phyloP scores from a whole-genome alignment of 1,284 basidiomycete genomes.

The Marasmius fiardii region DNA sequence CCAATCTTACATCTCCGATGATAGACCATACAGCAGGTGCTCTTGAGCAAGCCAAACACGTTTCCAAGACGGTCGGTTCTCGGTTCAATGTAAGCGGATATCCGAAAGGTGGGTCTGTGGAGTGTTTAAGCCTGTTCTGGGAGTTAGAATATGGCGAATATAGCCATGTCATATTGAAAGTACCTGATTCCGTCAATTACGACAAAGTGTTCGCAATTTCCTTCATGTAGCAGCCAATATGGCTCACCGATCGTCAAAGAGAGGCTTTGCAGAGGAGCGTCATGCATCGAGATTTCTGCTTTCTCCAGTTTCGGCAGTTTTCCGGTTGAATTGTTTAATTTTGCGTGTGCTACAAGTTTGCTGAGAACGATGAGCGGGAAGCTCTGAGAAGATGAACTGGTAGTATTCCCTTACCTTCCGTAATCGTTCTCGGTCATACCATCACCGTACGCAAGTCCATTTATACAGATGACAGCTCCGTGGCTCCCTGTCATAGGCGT shows the following conservation, averaged over 20 bases:
- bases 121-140: conserved; percentile 48
- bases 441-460: conserved; percentile 56
- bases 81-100: conserved; percentile 68
- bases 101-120: conserved; percentile 47
- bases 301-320: conserved; percentile 33
- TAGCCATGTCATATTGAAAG: conserved; percentile 14
- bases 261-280: conserved; percentile 50
- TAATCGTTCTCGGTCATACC: conserved; percentile 47
- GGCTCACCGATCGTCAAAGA: conserved; percentile 64
- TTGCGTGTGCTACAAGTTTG: conserved; percentile 44
- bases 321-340: conserved; percentile 14
- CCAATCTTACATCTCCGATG: conserved; percentile 65
- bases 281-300: conserved; percentile 41
- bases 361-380: conserved; percentile 30
- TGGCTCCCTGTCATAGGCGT: conserved; percentile 16
- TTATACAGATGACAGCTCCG: conserved; percentile 56
- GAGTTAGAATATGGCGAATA: neutral
- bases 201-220: conserved; percentile 78
- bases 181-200: conserved; percentile 73
- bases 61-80: conserved; percentile 54
- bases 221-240: conserved; percentile 78
- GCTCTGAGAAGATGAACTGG: neutral
- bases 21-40: conserved; percentile 67
- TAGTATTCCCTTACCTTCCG: conserved; percentile 47
- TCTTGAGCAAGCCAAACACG: conserved; percentile 66